Conservation (phyloP, 768 basidiomycete species). For the Coprinellus micaceus region DNA sequence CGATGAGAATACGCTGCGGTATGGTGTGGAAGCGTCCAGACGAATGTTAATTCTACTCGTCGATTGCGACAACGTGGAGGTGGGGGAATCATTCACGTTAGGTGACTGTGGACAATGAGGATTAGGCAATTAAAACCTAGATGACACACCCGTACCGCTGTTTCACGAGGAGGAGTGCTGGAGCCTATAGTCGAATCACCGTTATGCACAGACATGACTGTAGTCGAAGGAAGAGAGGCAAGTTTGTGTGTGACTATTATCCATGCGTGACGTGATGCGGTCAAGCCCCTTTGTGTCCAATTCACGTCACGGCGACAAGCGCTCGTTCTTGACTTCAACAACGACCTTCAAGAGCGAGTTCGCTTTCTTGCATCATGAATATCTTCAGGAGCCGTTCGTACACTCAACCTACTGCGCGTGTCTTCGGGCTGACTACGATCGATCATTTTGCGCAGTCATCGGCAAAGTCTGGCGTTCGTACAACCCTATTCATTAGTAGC, state of each 20-base stretch:
- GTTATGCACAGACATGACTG: neutral
- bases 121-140: neutral
- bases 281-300: conserved; percentile 20
- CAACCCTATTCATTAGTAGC: conserved; percentile 11
- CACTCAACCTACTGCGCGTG: neutral
- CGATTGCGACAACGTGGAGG: conserved; percentile 33
- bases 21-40: conserved; percentile 23
- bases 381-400: conserved; percentile 77
- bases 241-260: conserved; percentile 17
- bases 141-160: neutral
- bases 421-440: neutral
- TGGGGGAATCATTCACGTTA: conserved; percentile 23
- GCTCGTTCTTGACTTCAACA: conserved; percentile 7
- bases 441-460: conserved; percentile 52
- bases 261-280: conserved; percentile 33
- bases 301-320: neutral
- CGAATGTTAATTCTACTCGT: conserved; percentile 17
- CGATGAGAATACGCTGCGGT: conserved; percentile 10
- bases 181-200: neutral
- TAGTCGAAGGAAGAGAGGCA: too few relatives aligned
- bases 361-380: conserved; percentile 53
- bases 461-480: conserved; percentile 93
- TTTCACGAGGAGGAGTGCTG: neutral
- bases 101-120: neutral
- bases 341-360: conserved; percentile 13